Evolutionary conservation across 108 stramenopile species (phyloP).

Genomic region (Schizochytrium sp.): DNA sequence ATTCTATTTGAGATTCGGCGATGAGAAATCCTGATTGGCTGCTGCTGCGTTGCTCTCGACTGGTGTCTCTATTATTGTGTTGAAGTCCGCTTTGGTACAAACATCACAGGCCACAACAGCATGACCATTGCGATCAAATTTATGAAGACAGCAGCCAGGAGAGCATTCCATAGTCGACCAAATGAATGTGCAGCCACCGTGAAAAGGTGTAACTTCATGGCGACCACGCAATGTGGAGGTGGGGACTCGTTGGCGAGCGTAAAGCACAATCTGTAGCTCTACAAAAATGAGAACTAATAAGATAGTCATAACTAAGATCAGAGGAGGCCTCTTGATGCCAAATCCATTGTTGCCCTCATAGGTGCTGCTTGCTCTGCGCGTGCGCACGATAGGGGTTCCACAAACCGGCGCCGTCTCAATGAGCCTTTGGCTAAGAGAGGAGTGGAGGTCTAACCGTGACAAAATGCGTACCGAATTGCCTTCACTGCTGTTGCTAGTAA

Average conservation of each 20-base stretch:
- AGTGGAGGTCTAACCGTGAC: not conserved
- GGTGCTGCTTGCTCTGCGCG: not conserved
- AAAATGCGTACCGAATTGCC: not conserved
- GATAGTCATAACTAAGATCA: conserved; percentile 8
- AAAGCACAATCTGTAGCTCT: conserved; percentile 16
- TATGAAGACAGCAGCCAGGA: not conserved
- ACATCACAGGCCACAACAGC: not conserved
- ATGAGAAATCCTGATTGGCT: no score
- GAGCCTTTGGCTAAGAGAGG: conserved; percentile 2
- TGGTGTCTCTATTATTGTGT: not conserved
- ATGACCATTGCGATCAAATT: conserved; percentile 13
- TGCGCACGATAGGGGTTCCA: not conserved
- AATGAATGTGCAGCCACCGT: conserved; percentile 7
- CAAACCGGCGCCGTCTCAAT: not conserved
- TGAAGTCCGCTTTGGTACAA: not conserved
- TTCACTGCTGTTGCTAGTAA: not conserved
- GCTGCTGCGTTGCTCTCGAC: not conserved
- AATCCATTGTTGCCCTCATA: not conserved
- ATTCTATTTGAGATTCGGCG: no score
- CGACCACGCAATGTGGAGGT: not conserved
- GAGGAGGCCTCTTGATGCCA: not conserved
- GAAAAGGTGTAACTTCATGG: not conserved
- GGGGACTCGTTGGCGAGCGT: not conserved
- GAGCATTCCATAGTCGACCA: conserved; percentile 8
- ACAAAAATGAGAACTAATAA: conserved; percentile 11